Evolutionary conservation across 2,329 filamentous ascomycete species (phyloP).

Genomic region (Blumeriella jaapii): DNA sequence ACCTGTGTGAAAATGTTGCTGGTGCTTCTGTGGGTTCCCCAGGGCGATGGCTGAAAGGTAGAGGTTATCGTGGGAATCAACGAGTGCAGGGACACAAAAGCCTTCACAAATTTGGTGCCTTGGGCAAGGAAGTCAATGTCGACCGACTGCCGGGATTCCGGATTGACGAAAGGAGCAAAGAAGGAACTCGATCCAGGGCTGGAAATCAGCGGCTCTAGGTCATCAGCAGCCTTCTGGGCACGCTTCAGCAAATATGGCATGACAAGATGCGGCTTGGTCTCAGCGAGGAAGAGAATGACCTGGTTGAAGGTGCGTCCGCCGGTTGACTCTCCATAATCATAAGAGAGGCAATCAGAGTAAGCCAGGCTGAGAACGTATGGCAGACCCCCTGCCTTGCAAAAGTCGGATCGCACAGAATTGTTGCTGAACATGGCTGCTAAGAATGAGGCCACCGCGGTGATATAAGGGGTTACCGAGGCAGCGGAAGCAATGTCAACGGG

Average conservation of each 20-base stretch:
- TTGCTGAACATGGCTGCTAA: constrained; percentile 34
- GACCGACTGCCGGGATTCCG: constrained; percentile 28
- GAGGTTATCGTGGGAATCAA: constrained; percentile 65
- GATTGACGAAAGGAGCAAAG: constrained; percentile 55
- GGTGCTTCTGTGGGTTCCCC: constrained; percentile 45
- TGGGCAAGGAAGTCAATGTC: constrained; percentile 36
- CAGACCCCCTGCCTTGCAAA: constrained; percentile 69
- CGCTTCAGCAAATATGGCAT: constrained; percentile 72
- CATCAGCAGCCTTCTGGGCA: constrained; percentile 56
- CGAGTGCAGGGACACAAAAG: constrained; percentile 64
- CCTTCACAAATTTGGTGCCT: constrained; percentile 70
- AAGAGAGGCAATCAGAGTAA: constrained; percentile 68
- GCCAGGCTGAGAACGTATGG: constrained; percentile 77
- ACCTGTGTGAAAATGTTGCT: constrained; percentile 58
- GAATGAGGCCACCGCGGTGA: constrained; percentile 68
- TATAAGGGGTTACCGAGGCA: constrained; percentile 38
- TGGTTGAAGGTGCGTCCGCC: constrained; percentile 60
- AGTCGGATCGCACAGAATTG: constrained; percentile 33
- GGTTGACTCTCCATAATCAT: constrained; percentile 55
- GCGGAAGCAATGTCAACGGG: constrained; percentile 18
- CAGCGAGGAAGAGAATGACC: constrained; percentile 67
- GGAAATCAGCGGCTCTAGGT: constrained; percentile 52
- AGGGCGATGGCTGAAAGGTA: constrained; percentile 51
- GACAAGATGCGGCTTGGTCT: constrained; percentile 68
- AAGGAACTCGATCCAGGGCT: constrained; percentile 44